Evolutionary conservation across 2,329 filamentous ascomycete genomes (phyloP).

Genomic region (Neurospora sp.): DNA sequence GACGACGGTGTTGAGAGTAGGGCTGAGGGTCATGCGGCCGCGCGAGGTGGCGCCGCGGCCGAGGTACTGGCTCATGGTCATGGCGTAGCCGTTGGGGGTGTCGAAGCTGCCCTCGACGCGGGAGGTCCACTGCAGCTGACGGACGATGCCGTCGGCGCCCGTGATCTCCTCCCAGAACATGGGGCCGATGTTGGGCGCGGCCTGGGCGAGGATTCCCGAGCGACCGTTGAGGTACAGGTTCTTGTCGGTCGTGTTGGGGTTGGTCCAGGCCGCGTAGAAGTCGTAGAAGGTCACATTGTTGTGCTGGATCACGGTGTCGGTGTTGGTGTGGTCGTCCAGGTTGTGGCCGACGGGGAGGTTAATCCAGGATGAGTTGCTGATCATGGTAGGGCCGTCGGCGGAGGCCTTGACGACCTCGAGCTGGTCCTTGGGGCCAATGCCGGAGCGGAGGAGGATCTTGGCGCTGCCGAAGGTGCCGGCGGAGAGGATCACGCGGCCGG

Average conservation of each 20-base stretch:
- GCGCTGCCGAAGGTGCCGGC: constrained; percentile 52
- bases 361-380: constrained; percentile 34
- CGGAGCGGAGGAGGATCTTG: constrained; percentile 53
- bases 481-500: constrained; percentile 52
- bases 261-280: constrained; percentile 51
- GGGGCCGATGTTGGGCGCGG: constrained; percentile 55
- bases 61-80: constrained; percentile 33
- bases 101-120: constrained; percentile 49
- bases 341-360: constrained; percentile 40
- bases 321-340: constrained; percentile 37
- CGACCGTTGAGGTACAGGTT: constrained; percentile 36
- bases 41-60: constrained; percentile 48
- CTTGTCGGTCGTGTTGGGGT: constrained; percentile 33
- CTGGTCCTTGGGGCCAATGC: constrained; percentile 50
- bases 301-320: constrained; percentile 35
- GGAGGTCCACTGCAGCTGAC: constrained; percentile 57
- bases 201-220: constrained; percentile 52
- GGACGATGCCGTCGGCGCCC: constrained; percentile 47
- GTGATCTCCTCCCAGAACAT: constrained; percentile 51
- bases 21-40: constrained; percentile 47
- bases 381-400: constrained; percentile 35
- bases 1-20: constrained; percentile 43
- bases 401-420: constrained; percentile 33
- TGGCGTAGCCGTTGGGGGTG: constrained; percentile 19
- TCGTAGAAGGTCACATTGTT: constrained; percentile 47